Percentiles rank a stretch among this genome's conserved stretches.
phyloP scores from a whole-genome alignment of 768 basidiomycete genomes.

The Termitomyces sp. region DNA sequence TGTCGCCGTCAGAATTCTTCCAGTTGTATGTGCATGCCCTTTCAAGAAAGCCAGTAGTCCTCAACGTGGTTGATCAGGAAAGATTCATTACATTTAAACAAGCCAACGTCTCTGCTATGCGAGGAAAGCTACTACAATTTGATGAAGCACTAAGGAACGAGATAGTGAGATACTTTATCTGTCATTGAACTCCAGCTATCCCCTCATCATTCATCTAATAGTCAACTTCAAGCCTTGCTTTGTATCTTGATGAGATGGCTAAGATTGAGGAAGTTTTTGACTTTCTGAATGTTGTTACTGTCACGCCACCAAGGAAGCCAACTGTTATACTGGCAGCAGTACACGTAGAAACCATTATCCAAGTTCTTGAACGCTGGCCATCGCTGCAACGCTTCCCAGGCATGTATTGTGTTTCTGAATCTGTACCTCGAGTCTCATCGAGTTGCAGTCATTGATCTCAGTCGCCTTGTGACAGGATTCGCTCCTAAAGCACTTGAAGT shows the following conservation, averaged over 20 bases:
- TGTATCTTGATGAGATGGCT: conserved; percentile 58
- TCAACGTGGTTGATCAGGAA: conserved; percentile 31
- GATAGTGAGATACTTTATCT: conserved; percentile 42
- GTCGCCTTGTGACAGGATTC: conserved; percentile 67
- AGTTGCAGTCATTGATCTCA: conserved; percentile 73
- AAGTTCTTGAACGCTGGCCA: conserved; percentile 73
- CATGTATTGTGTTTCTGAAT: background rate
- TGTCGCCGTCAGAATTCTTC: conserved; percentile 37
- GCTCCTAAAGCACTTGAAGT: conserved; percentile 45
- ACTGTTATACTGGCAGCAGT: conserved; percentile 29
- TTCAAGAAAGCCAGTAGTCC: background rate
- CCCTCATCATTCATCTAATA: conserved; percentile 19
- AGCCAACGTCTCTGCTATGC: conserved; percentile 74
- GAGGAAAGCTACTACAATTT: conserved; percentile 71
- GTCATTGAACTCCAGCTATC: background rate
- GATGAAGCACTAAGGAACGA: conserved; percentile 62
- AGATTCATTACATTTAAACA: conserved; percentile 78
- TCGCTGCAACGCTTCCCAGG: conserved; percentile 63
- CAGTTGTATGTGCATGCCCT: conserved; percentile 33
- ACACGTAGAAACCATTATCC: conserved; percentile 58
- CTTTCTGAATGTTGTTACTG: conserved; percentile 47
- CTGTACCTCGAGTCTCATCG: background rate
- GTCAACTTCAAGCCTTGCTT: conserved; percentile 68
- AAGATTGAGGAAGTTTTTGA: conserved; percentile 59
- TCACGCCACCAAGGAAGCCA: conserved; percentile 25